Base-by-base conservation (phyloP, 2,329 filamentous ascomycete species). In the Microcyclospora pomicola region DNA sequence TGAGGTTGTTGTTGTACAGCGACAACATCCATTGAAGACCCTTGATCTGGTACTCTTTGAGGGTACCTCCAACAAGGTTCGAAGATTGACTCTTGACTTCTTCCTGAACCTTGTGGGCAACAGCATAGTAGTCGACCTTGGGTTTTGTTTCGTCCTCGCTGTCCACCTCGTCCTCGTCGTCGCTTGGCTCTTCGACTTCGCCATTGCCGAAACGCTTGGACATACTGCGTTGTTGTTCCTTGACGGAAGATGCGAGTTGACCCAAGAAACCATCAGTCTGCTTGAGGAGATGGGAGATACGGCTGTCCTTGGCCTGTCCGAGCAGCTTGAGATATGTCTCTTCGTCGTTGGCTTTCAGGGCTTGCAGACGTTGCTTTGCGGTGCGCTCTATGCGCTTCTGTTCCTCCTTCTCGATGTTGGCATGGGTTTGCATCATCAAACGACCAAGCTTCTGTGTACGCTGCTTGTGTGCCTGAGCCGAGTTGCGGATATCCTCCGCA, bases 21-120 rank as follows among this genome's bases (percentile, higher is more conserved):
- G 91, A 98, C 43, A 98, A 80, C 91, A 98, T 98, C 91, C 91
- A 98, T 61, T 98, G 88, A 34, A 98, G 68, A 72, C 91, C 91
- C 76, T 95, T 96, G 63, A 98, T 50, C 65, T 98, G 91, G 63
- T 98, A 98, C 60, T 98, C 91, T 62, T 98, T 98, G 49, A 98
- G 70, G 9, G 70, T 82, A 56, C 91, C 91, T 58, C 91, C 91
- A 45, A 96, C 85, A 43, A 98, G 72, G 32, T 93, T 93, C 37
- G 64, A 63, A 6, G 91, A 84, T 56, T 98, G 91, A 43, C 71
- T 69, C 1, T 74, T 81, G 50, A 98, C 80, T 47, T 92, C 84
- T 67, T 98, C 91, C 60, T 91, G 87, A 65, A 95, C 75, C 47
- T 85, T 83, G 71, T 98, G 91, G 39, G 91, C 91, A 49, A 98